Evolutionary conservation across 345 rosid genomes (phyloP), one percentile per base, ranked within the genome.

Genomic region (rapeseed (Brassica napus)): DNA sequence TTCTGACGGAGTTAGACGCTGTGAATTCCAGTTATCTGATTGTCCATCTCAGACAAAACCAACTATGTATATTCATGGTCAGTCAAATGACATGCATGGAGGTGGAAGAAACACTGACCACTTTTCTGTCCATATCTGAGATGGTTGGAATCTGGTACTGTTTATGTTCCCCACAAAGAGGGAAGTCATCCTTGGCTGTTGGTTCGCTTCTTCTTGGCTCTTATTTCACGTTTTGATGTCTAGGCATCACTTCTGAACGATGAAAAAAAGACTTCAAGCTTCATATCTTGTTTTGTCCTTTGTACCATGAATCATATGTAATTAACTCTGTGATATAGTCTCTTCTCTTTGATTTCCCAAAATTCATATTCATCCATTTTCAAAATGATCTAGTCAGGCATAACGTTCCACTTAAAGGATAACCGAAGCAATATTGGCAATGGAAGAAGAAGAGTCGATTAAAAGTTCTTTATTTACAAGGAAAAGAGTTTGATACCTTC

Each of bases 171-270:
- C 73, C 23, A 59, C 62, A 28, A 85, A 23, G 23, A 72, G 94
- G 94, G 87, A 92, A 89, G 92, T 90, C 97, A 89, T 92, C 97
- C 92, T 89, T 92, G 95, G 97, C 97, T 87, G 68, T 76, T 83
- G 70, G 10, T 84, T 74, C 16, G 28, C 35, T 65, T 73, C 28
- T 65, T 58, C 58, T 60, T 64, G 59, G 39, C 4, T 42, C 14
- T 54, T 68, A 49, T 28, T 31, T 55, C n/a, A 42, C 61, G 21
- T 58, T 71, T n/a, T 70, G 55, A 71, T 79, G 37, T 67, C 9
- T 8, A 44, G 26, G 47, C 16, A 62, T 31, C 18, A 47, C 63
- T 30, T 16, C 1, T 32, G 31, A 77, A 21, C 31, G 21, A 42
- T 31, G 12, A 2, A 23, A 39, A 15, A 69, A 8, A 69, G 31